Percentiles rank a stretch among this genome's conserved stretches.
Conservation (phyloP, 176 grass and related monocot genomes). For the Melocanna baccifera region DNA sequence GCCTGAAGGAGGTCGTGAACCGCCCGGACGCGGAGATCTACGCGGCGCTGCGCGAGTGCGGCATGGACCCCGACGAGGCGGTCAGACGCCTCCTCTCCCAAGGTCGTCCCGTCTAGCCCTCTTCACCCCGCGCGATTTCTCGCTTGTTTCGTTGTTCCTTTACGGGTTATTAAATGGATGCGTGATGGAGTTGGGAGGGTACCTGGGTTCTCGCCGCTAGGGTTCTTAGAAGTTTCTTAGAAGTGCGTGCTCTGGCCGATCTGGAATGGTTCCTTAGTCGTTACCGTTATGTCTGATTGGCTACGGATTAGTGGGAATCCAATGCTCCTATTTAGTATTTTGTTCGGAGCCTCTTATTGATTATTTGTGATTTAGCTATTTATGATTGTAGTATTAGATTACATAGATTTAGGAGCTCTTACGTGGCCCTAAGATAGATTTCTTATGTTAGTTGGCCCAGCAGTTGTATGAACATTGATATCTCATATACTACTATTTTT, state of each 20-base stretch:
- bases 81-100: slow-evolving; percentile 91
- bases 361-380: background rate
- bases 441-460: background rate
- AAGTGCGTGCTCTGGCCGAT: slow-evolving; percentile 12
- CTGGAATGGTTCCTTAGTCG: slow-evolving; percentile 24
- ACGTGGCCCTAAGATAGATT: background rate
- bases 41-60: slow-evolving; percentile 84
- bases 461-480: slow-evolving; percentile 6
- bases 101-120: slow-evolving; percentile 31
- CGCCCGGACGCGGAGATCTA: slow-evolving; percentile 94
- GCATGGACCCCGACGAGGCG: slow-evolving; percentile 95
- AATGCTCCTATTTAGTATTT: background rate
- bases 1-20: slow-evolving; percentile 99
- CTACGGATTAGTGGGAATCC: slow-evolving; percentile 22
- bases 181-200: background rate
- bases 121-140: background rate
- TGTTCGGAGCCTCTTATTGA: background rate
- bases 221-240: slow-evolving; percentile 19
- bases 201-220: slow-evolving; percentile 2
- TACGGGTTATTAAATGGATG: background rate
- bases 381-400: background rate
- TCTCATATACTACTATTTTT: slow-evolving; percentile 35
- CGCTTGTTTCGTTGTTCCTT: background rate
- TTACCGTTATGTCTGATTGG: background rate
- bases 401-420: slow-evolving; percentile 2